phyloP scores from a whole-genome alignment of 2,329 filamentous ascomycete genomes.

The Aureobasidium mangrovei region DNA sequence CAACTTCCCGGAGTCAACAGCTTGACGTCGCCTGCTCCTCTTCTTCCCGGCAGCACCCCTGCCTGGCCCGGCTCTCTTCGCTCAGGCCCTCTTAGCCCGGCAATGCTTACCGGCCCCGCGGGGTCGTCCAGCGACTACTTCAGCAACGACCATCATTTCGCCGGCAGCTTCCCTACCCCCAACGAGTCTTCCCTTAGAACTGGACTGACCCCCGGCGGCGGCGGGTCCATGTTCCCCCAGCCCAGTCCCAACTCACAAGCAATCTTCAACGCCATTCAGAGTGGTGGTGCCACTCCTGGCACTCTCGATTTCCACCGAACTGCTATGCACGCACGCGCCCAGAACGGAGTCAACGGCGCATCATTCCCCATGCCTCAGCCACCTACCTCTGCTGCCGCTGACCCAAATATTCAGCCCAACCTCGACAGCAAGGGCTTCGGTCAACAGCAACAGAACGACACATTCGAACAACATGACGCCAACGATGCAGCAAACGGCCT shows the following conservation, averaged over 20 bases:
- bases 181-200: slow-evolving; percentile 93
- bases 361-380: slow-evolving; percentile 30
- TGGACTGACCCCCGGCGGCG: slow-evolving; percentile 85
- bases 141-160: slow-evolving; percentile 62
- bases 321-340: slow-evolving; percentile 68
- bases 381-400: slow-evolving; percentile 36
- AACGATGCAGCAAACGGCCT: slow-evolving; percentile 93
- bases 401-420: slow-evolving; percentile 30
- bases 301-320: slow-evolving; percentile 94
- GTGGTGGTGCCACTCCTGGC: slow-evolving; percentile 75
- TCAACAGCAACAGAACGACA: slow-evolving; percentile 42
- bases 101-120: slow-evolving; percentile 83
- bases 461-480: slow-evolving; percentile 78
- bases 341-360: slow-evolving; percentile 30
- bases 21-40: slow-evolving; percentile 79
- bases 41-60: slow-evolving; percentile 63
- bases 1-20: slow-evolving; percentile 84
- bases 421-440: slow-evolving; percentile 17
- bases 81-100: slow-evolving; percentile 87
- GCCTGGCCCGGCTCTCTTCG: slow-evolving; percentile 84
- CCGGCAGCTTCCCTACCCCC: slow-evolving; percentile 82
- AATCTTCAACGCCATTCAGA: slow-evolving; percentile 68
- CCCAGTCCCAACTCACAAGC: slow-evolving; percentile 81
- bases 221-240: slow-evolving; percentile 93
- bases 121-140: slow-evolving; percentile 70